These are phyloP conservation scores for Beauveria caledonica DNA, from an alignment of 2,329 filamentous ascomycete genomes.

Conservation along the genomic window DNA sequence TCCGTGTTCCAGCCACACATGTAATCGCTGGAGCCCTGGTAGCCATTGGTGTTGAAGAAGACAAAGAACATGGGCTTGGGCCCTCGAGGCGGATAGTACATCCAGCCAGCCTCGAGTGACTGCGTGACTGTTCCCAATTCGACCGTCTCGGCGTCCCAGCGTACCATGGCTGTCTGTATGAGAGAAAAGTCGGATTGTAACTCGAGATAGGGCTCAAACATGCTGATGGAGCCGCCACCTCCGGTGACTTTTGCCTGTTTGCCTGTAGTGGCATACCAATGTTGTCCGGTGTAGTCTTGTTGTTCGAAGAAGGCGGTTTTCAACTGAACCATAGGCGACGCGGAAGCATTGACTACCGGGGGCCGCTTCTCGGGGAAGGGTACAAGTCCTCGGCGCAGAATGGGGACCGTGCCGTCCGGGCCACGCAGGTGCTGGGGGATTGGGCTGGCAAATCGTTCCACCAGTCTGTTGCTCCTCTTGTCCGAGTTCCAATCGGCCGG, in stretches of 20 bases:
- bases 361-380: conserved; percentile 13
- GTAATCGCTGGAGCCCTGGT: conserved; percentile 12
- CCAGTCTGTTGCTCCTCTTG: not conserved
- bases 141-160: conserved; percentile 9
- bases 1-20: conserved; percentile 17
- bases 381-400: conserved; percentile 12
- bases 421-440: conserved; percentile 8
- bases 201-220: conserved; percentile 15
- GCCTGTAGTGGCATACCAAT: conserved; percentile 16
- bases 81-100: conserved; percentile 14
- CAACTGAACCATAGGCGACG: not conserved
- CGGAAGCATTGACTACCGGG: not conserved
- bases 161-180: conserved; percentile 16
- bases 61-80: conserved; percentile 15
- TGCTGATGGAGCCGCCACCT: conserved; percentile 13
- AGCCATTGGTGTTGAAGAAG: conserved; percentile 17
- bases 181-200: conserved; percentile 15
- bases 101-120: conserved; percentile 18
- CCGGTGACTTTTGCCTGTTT: conserved; percentile 13
- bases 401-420: conserved; percentile 16
- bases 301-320: not conserved
- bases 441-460: not conserved
- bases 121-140: conserved; percentile 12
- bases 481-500: not conserved
- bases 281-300: conserved; percentile 12